A percentile compares a stretch with the other conserved stretches of the same genome.
phyloP scores from a whole-genome alignment of 2,329 filamentous ascomycete species.

The Trichoderma atrobrunneum region DNA sequence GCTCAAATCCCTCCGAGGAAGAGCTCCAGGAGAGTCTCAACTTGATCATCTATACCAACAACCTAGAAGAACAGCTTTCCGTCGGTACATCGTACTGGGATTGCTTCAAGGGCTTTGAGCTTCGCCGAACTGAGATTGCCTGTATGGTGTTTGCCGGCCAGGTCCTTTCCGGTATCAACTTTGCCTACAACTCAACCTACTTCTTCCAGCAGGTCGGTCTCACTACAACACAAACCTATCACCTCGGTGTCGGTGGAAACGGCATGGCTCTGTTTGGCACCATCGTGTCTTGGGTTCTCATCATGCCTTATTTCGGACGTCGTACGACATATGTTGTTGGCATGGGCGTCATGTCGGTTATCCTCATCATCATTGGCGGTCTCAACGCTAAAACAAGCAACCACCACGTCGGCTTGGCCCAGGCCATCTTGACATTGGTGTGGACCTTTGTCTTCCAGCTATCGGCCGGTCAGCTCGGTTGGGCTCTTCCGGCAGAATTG shows the following conservation, averaged over 20 bases:
- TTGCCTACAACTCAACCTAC: conserved; percentile 40
- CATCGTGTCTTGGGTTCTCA: conserved; percentile 40
- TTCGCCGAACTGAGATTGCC: conserved; percentile 53
- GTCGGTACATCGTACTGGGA: conserved; percentile 41
- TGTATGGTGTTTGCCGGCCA: conserved; percentile 21
- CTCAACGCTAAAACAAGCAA: conserved; percentile 36
- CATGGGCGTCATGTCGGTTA: conserved; percentile 38
- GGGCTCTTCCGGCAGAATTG: conserved; percentile 38
- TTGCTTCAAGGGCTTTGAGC: conserved; percentile 43
- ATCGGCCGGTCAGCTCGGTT: conserved; percentile 37
- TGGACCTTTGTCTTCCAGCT: conserved; percentile 37
- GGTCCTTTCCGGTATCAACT: conserved; percentile 21
- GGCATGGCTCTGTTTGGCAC: conserved; percentile 44
- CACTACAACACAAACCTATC: conserved; percentile 28
- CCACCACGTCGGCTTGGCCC: conserved; percentile 31
- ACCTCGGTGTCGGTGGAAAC: conserved; percentile 39
- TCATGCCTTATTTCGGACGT: conserved; percentile 44
- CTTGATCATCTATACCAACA: conserved; percentile 43
- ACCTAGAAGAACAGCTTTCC: conserved; percentile 37
- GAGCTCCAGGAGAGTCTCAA: conserved; percentile 29
- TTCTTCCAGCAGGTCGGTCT: conserved; percentile 40
- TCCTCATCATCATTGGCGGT: conserved; percentile 42
- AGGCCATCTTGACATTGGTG: conserved; percentile 36
- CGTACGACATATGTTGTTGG: conserved; percentile 45
- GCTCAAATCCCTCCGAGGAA: conserved; percentile 18